These are phyloP conservation scores for Lagenidium sp. DNA, from an alignment of 352 stramenopile species.

Conservation along the genomic window DNA sequence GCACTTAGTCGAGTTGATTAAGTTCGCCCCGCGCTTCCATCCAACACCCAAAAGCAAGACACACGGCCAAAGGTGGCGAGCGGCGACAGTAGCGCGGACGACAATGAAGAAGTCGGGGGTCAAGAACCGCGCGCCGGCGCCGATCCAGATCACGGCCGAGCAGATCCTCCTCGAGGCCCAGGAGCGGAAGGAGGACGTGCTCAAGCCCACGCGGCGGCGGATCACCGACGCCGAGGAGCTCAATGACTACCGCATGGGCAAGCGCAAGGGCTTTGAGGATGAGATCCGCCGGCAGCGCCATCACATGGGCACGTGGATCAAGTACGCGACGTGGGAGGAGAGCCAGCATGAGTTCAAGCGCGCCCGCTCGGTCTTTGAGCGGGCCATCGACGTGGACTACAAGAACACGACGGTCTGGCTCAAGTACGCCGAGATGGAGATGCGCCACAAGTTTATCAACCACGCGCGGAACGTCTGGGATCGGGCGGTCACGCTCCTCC, in stretches of 20 bases:
- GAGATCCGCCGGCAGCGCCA: slow-evolving; percentile 94
- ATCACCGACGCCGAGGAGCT: slow-evolving; percentile 91
- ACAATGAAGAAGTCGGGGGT: slow-evolving; percentile 87
- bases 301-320: slow-evolving; percentile 96
- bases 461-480: slow-evolving; percentile 96
- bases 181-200: slow-evolving; percentile 77
- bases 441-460: slow-evolving; percentile 99
- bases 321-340: slow-evolving; percentile 99
- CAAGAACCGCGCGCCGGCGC: slow-evolving; percentile 97
- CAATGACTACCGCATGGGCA: slow-evolving; percentile 88
- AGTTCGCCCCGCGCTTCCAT: no score
- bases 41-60: no score
- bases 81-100: neutral
- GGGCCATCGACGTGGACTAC: slow-evolving; percentile 96
- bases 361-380: slow-evolving; percentile 96
- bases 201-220: slow-evolving; percentile 61
- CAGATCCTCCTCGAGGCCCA: slow-evolving; percentile 95
- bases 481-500: slow-evolving; percentile 91
- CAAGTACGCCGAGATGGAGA: slow-evolving; percentile 99
- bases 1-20: no score
- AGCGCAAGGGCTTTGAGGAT: slow-evolving; percentile 93
- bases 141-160: slow-evolving; percentile 99
- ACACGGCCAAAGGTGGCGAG: no score
- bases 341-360: slow-evolving; percentile 97
- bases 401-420: slow-evolving; percentile 94